A percentile compares a stretch with the other conserved stretches of the same genome.
These are phyloP conservation scores for Trypanosoma brucei DNA, from an alignment of 208 protist genomes.

Conservation along the genomic window DNA sequence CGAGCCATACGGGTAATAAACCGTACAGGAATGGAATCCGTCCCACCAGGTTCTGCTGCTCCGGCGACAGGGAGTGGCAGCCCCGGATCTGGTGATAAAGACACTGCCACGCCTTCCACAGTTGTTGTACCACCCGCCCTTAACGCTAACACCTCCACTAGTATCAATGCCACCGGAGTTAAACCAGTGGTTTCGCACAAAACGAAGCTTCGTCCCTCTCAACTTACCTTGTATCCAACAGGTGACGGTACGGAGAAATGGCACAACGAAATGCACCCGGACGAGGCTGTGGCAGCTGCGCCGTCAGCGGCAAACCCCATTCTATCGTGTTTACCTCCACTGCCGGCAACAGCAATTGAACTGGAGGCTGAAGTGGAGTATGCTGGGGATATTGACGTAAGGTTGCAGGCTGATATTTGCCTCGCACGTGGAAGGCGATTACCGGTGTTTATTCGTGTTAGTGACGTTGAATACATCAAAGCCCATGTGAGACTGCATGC, in stretches of 20 bases:
- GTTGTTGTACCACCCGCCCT: neutral
- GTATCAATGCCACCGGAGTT: neutral
- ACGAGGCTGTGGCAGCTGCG: constrained; percentile 3
- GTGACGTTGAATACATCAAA: constrained; percentile 42
- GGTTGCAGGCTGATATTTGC: constrained; percentile 61
- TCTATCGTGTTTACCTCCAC: neutral
- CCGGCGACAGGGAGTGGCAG: neutral
- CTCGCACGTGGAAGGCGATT: constrained; percentile 67
- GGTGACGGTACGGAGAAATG: constrained; percentile 11
- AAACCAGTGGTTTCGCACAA: constrained; percentile 1
- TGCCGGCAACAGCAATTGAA: constrained; percentile 32
- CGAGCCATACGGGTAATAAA: constrained; percentile 60
- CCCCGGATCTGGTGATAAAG: neutral
- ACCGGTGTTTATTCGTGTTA: constrained; percentile 60
- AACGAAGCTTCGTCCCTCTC: neutral
- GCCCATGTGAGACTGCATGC: constrained; percentile 49
- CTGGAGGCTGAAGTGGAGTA: constrained; percentile 81
- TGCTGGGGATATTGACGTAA: constrained; percentile 54
- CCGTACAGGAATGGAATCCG: constrained; percentile 17
- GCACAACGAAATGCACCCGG: constrained; percentile 2
- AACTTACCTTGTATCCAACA: neutral
- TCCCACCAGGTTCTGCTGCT: neutral
- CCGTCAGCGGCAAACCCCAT: neutral
- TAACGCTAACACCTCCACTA: neutral
- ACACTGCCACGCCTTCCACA: neutral